A percentile compares a stretch with the other conserved stretches of the same genome.
Conservation (phyloP, 768 basidiomycete genomes). For the Boletus barrowsii region DNA sequence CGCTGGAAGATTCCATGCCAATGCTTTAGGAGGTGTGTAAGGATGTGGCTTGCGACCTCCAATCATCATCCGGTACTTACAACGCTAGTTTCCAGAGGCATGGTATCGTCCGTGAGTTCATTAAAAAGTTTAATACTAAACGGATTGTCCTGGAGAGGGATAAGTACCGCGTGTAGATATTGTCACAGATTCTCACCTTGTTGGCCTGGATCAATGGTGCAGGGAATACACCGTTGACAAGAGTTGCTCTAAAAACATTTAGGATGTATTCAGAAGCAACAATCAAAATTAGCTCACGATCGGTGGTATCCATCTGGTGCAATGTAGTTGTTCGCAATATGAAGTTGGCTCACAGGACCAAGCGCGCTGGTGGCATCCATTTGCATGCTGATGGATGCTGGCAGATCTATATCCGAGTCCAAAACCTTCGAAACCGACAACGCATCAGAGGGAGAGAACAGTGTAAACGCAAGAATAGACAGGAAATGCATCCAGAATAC, state of each 20-base stretch:
- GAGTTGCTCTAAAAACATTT: not conserved
- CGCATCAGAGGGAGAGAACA: not conserved
- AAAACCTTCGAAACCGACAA: not conserved
- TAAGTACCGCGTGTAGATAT: not conserved
- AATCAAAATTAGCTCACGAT: not conserved
- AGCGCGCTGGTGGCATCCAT: not conserved
- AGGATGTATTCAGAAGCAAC: too few relatives aligned
- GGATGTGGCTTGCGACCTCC: slow-evolving; percentile 1
- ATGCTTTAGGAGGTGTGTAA: slow-evolving; percentile 6
- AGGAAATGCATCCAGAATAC: not conserved
- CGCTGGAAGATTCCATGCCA: slow-evolving; percentile 1
- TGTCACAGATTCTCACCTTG: slow-evolving; percentile 24
- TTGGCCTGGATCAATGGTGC: slow-evolving; percentile 41
- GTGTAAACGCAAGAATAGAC: not conserved
- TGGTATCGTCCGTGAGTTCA: slow-evolving; percentile 37
- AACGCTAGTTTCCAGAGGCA: slow-evolving; percentile 45
- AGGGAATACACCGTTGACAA: slow-evolving; percentile 26
- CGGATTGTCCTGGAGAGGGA: not conserved
- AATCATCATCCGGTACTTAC: slow-evolving; percentile 14
- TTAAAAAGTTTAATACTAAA: not conserved
- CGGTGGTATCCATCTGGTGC: slow-evolving; percentile 2
- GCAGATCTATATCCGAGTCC: not conserved
- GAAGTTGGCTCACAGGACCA: not conserved
- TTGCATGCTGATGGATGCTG: not conserved
- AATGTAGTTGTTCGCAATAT: not conserved